Conservation (phyloP, 2,329 filamentous ascomycete species). For the Fusarium protoensiforme region DNA sequence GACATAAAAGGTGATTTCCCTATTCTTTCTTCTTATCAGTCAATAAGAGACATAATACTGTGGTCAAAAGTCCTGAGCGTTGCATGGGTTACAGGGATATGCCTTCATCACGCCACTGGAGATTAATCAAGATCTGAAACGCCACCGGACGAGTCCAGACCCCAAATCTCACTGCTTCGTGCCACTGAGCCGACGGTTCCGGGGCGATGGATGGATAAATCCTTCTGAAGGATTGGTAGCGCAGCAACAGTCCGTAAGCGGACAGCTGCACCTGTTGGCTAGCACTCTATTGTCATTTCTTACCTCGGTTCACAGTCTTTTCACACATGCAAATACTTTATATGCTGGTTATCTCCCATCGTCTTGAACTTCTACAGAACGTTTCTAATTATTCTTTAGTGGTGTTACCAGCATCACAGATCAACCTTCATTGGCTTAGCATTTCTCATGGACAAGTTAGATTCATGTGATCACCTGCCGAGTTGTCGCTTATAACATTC, state of each 20-base stretch:
- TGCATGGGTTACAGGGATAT: not conserved
- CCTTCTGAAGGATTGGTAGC: not conserved
- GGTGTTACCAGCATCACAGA: too few species aligned
- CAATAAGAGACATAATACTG: not conserved
- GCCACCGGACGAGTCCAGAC: not conserved
- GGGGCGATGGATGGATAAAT: not conserved
- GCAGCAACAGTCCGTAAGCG: not conserved
- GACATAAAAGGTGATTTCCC: not conserved
- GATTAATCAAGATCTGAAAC: not conserved
- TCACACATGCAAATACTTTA: too few species aligned
- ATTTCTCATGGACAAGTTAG: too few species aligned
- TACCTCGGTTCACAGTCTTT: too few species aligned
- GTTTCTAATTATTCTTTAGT: too few species aligned
- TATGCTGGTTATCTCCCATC: not conserved
- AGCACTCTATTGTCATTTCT: too few species aligned
- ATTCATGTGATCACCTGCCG: too few species aligned
- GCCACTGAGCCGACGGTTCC: not conserved
- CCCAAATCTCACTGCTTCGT: not conserved
- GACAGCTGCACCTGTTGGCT: not conserved
- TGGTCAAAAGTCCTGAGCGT: not conserved
- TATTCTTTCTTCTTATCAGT: accelerated
- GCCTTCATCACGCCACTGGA: not conserved
- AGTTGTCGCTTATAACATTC: too few species aligned
- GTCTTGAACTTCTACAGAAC: not conserved
- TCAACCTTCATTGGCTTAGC: too few species aligned